Percentiles rank a stretch among this genome's conserved stretches.
Conservation (phyloP, 768 basidiomycete species). For the Russula compacta region DNA sequence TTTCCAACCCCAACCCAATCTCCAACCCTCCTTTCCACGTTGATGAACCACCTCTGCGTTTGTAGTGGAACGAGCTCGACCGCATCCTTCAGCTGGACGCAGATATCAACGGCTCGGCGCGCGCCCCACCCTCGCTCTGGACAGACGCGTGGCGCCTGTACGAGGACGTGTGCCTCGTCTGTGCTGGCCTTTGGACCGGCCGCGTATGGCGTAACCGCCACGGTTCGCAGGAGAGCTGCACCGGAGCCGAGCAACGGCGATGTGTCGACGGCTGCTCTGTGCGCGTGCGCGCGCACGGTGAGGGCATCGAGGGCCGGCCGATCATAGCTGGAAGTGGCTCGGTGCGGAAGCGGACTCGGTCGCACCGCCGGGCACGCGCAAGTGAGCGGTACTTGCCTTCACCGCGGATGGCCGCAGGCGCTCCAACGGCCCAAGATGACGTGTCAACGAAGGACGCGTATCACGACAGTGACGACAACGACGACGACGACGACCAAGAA, state of each 20-base stretch:
- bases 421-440: neutral
- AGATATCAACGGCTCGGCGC: neutral
- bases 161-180: slow-evolving; percentile 76
- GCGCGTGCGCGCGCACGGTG: slow-evolving; percentile 50
- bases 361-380: slow-evolving; percentile 7
- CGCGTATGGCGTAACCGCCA: slow-evolving; percentile 44
- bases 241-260: slow-evolving; percentile 47
- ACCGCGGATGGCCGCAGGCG: slow-evolving; percentile 20
- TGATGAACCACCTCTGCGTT: neutral
- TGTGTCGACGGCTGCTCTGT: slow-evolving; percentile 22
- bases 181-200: slow-evolving; percentile 72
- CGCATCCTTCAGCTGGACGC: slow-evolving; percentile 53
- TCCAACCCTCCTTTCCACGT: neutral
- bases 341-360: neutral
- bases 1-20: neutral
- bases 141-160: slow-evolving; percentile 74
- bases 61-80: slow-evolving; percentile 71
- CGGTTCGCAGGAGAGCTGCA: slow-evolving; percentile 36
- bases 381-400: slow-evolving; percentile 19
- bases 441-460: neutral
- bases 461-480: slow-evolving; percentile 18
- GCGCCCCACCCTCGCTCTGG: slow-evolving; percentile 31
- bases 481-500: neutral
- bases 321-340: neutral
- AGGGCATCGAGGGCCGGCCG: slow-evolving; percentile 59